Evolutionary conservation across 352 stramenopile genomes (phyloP).

Genomic region (Plasmopara viticola): DNA sequence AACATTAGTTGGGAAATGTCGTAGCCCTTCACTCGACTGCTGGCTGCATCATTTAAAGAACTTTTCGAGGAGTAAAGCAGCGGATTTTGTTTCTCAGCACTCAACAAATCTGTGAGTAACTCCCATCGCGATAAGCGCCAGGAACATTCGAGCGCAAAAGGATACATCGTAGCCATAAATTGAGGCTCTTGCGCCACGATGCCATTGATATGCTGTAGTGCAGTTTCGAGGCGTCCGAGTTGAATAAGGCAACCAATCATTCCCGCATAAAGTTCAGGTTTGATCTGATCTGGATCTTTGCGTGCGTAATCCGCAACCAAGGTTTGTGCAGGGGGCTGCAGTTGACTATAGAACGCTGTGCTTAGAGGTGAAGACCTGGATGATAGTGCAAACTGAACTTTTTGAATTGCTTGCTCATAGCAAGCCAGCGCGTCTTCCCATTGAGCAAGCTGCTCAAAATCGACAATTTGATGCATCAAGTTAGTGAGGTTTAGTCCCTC

Average conservation of each 20-base stretch:
- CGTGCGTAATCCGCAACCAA: slow-evolving; percentile 29
- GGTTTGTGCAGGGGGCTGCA: slow-evolving; percentile 16
- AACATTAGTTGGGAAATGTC: slow-evolving; percentile 71
- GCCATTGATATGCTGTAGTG: slow-evolving; percentile 81
- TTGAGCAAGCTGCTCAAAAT: slow-evolving; percentile 62
- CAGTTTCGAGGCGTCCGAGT: slow-evolving; percentile 74
- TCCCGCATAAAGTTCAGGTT: slow-evolving; percentile 70
- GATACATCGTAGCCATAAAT: slow-evolving; percentile 74
- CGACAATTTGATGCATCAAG: slow-evolving; percentile 62
- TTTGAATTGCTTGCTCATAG: slow-evolving; percentile 74
- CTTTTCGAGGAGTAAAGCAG: slow-evolving; percentile 36
- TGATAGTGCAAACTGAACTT: slow-evolving; percentile 47
- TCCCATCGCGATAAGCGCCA: slow-evolving; percentile 85
- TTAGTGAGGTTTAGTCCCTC: slow-evolving; percentile 51
- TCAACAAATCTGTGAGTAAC: slow-evolving; percentile 65
- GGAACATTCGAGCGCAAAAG: slow-evolving; percentile 74
- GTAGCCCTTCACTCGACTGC: slow-evolving; percentile 44
- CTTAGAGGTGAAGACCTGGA: slow-evolving; percentile 19
- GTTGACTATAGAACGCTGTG: slow-evolving; percentile 17
- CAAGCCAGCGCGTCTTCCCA: slow-evolving; percentile 74
- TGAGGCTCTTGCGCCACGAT: slow-evolving; percentile 76
- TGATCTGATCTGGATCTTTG: slow-evolving; percentile 49
- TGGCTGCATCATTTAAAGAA: slow-evolving; percentile 12
- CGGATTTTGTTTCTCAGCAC: slow-evolving; percentile 64
- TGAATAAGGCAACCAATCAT: slow-evolving; percentile 84